Conservation (phyloP, 352 stramenopile species). For the Pythium rhizo-oryzae region DNA sequence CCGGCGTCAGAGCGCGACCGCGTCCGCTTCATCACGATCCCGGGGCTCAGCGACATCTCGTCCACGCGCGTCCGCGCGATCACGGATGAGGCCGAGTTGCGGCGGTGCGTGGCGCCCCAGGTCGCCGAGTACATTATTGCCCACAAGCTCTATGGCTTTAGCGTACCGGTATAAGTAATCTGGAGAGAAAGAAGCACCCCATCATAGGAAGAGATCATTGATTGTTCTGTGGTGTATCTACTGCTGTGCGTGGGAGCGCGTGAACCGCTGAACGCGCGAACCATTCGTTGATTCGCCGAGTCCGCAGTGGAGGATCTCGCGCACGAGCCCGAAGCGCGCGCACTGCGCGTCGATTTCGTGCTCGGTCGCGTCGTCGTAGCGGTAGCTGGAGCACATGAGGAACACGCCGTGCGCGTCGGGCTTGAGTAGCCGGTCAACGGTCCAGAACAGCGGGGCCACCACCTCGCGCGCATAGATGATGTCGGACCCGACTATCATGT, state of each 20-base stretch:
- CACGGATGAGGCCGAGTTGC: constrained; percentile 40
- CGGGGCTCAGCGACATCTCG: constrained; percentile 69
- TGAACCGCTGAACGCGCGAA: constrained; percentile 65
- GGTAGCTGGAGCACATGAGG: constrained; percentile 79
- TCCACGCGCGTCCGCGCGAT: constrained; percentile 66
- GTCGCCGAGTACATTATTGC: constrained; percentile 81
- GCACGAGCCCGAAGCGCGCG: constrained; percentile 44
- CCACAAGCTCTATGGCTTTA: constrained; percentile 79
- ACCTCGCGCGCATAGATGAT: constrained; percentile 79
- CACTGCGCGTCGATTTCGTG: constrained; percentile 67
- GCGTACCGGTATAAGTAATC: constrained; percentile 1
- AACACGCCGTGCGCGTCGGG: constrained; percentile 30
- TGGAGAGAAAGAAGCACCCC: background rate
- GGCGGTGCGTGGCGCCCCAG: constrained; percentile 41
- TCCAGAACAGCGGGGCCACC: constrained; percentile 78
- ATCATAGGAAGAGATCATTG: background rate
- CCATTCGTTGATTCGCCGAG: constrained; percentile 35
- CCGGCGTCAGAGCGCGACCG: constrained; percentile 8
- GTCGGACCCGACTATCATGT: constrained; percentile 75
- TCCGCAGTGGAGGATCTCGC: constrained; percentile 50
- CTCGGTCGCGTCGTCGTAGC: constrained; percentile 75
- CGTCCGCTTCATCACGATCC: constrained; percentile 60
- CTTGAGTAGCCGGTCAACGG: constrained; percentile 57
- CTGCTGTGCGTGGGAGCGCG: constrained; percentile 26
- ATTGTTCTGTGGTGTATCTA: background rate